These are phyloP conservation scores for Strigomonas culicis DNA, from an alignment of 208 protist genomes.

Conservation along the genomic window DNA sequence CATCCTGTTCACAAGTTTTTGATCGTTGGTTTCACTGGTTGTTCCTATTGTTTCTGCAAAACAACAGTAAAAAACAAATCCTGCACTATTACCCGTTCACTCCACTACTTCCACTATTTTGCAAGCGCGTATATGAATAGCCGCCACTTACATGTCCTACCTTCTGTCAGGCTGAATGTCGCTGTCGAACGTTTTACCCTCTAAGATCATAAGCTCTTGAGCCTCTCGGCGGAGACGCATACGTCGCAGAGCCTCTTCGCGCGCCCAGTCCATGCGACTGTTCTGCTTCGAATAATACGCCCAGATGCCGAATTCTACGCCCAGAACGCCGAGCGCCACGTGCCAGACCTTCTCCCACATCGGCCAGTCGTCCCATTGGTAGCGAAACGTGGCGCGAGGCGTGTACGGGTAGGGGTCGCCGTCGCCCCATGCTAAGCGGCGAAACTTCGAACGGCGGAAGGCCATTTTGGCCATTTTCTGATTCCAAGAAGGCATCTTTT, in stretches of 20 bases:
- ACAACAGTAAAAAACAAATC: too few relatives aligned
- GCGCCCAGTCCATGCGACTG: conserved; percentile 84
- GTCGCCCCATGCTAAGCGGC: conserved; percentile 84
- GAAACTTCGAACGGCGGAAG: conserved; percentile 84
- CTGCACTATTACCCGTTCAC: too few relatives aligned
- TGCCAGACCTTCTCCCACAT: conserved; percentile 91
- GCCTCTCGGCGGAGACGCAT: conserved; percentile 87
- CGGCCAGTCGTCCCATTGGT: conserved; percentile 90
- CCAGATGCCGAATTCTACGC: conserved; percentile 72
- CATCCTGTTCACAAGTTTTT: too few relatives aligned
- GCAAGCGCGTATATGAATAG: too few relatives aligned
- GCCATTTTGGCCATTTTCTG: conserved; percentile 91
- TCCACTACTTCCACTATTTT: too few relatives aligned
- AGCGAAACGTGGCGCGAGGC: conserved; percentile 84
- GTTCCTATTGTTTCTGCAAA: too few relatives aligned
- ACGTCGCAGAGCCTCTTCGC: conserved; percentile 84
- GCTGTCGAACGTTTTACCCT: conserved; percentile 72
- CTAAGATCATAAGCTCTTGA: conserved; percentile 87
- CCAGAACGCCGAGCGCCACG: conserved; percentile 47
- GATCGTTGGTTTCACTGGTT: too few relatives aligned
- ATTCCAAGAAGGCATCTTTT: conserved; percentile 72
- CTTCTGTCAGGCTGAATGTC: conserved; percentile 77
- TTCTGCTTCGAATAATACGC: conserved; percentile 85
- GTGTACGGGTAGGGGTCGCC: conserved; percentile 89
- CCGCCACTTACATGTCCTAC: too few relatives aligned